Conservation (phyloP, 768 basidiomycete species). For the Pleurotus sapidus region DNA sequence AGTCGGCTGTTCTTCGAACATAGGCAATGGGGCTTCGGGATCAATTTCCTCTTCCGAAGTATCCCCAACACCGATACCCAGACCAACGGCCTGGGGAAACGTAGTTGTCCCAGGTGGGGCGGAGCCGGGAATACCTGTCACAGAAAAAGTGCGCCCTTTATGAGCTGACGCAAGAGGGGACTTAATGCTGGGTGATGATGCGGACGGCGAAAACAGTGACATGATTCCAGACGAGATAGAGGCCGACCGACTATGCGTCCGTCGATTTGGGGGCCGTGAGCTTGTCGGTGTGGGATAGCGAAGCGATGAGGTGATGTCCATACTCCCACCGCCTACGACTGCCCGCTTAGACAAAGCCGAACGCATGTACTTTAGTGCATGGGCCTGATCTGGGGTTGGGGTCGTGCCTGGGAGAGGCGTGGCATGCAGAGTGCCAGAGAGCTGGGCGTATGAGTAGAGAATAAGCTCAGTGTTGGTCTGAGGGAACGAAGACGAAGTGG, state of each 20-base stretch:
- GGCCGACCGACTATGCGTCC: constrained; percentile 9
- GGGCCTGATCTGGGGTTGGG: constrained; percentile 42
- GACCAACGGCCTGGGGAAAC: constrained; percentile 12
- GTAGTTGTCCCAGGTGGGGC: neutral
- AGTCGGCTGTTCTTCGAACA: constrained; percentile 79
- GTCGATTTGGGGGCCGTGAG: constrained; percentile 15
- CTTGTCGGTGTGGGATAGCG: constrained; percentile 37
- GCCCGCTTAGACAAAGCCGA: constrained; percentile 43
- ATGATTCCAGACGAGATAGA: constrained; percentile 4
- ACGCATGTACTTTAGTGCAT: constrained; percentile 45
- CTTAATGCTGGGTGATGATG: constrained; percentile 49
- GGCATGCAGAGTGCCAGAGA: constrained; percentile 65
- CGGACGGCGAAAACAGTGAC: constrained; percentile 6
- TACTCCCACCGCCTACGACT: constrained; percentile 70
- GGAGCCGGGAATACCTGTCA: constrained; percentile 2
- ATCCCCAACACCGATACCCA: constrained; percentile 16
- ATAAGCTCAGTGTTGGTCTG: constrained; percentile 62
- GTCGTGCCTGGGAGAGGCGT: constrained; percentile 35
- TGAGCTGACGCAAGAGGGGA: constrained; percentile 41
- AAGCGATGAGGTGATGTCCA: constrained; percentile 66
- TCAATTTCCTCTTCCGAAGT: constrained; percentile 45
- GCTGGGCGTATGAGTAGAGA: constrained; percentile 83
- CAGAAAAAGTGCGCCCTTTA: constrained; percentile 9
- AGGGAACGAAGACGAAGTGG: constrained; percentile 43
- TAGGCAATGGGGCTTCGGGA: constrained; percentile 70